Base-by-base conservation (phyloP, 2,329 filamentous ascomycete species). In the Fusarium musae region DNA sequence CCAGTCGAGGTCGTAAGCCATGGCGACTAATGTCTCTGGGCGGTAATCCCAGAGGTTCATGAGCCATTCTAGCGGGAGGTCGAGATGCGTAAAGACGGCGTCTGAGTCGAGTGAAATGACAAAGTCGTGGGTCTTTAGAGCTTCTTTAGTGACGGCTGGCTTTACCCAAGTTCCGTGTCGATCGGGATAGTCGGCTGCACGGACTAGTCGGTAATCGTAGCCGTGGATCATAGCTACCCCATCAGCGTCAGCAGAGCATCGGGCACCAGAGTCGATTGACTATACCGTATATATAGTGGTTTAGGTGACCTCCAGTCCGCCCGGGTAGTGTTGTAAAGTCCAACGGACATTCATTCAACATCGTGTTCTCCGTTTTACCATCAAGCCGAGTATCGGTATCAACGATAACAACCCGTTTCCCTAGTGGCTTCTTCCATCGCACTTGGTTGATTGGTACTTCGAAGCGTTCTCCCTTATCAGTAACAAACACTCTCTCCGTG, bases 141-240 rank as follows among this genome's bases (percentile, higher is more conserved):
- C 79, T 26, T 84, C 78, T 42, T 79, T 78, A 32, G 85, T 76
- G 16, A 81, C 78, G 13, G 82, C 80, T 0, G 85, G 82, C 69
- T 84, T 84, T 43, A 84, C 82, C 85, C 85, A 87, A 21, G 85
- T 86, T 32, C 82, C 81, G 74, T 81, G 82, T 57, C 84, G 83
- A 58, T 83, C 82, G 4, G 77, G 70, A 59, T 84, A 83, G 37
- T 82, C 79, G 34, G 83, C 79, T 8, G 83, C 83, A 63, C 81
- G 83, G 36, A 86, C 81, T 59, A 86, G 83, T 39, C 85, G 84
- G 75, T 87, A 87, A 57, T 85, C 83, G 76, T 86, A 86, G 9
- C 85, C 85, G 74, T 87, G 85, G 53, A 87, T 85, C 74, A 79
- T 72, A 13, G 78, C 78, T 79, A 21, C 21, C 9, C 1, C 2